phyloP scores from a whole-genome alignment of 345 rosid genomes.

The Arabis alpina region DNA sequence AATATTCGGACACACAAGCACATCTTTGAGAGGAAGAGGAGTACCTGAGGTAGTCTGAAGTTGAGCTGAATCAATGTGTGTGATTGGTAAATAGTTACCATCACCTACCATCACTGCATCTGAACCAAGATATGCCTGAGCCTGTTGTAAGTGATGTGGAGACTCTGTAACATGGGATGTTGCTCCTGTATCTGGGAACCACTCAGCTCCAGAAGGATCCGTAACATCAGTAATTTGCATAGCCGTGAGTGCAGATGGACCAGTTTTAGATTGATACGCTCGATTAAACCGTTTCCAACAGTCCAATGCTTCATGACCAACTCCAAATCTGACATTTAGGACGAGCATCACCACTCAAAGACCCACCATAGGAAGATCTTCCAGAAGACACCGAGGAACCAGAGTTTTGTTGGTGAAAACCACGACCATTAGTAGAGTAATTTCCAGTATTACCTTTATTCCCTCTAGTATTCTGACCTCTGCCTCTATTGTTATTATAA shows the following conservation, averaged over 20 bases:
- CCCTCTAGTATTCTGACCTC: no score
- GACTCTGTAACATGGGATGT: neutral
- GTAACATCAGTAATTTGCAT: neutral
- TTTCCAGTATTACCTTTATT: no score
- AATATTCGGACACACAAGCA: neutral
- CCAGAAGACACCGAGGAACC: no score
- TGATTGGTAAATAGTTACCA: neutral
- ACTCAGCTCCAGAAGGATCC: neutral
- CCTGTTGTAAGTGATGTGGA: neutral
- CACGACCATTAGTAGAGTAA: no score
- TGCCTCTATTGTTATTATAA: no score
- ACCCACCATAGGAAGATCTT: no score
- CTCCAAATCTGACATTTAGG: no score
- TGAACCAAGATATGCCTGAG: neutral
- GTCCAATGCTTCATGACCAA: no score
- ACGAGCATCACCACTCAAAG: no score
- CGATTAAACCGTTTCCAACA: no score
- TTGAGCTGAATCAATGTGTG: neutral
- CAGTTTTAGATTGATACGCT: neutral
- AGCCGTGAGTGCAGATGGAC: neutral
- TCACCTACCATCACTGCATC: neutral
- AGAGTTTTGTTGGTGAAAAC: no score
- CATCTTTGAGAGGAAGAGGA: neutral
- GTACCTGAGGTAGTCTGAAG: neutral
- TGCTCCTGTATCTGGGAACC: neutral